Base-by-base conservation (phyloP, 2,329 filamentous ascomycete genomes). In the Venturia asperata region DNA sequence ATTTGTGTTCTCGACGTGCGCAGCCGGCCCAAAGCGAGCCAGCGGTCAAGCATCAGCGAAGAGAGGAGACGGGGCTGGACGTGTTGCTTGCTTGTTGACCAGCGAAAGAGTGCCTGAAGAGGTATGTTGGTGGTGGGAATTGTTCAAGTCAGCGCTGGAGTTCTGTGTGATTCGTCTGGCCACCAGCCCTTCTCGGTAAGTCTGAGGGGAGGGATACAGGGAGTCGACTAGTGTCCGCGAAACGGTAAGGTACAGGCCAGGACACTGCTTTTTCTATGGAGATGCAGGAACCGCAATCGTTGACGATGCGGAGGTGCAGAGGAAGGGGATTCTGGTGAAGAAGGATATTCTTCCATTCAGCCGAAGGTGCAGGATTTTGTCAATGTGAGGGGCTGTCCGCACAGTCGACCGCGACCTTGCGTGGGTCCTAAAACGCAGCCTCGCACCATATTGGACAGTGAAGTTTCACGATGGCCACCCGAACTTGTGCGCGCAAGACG, bases 11-110 rank as follows among this genome's bases (percentile, higher is more conserved):
- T 30, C 41, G 47, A 47, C n/a, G 62, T 45, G 37, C 41, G 62
- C 27, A 24, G 62, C 62, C 62, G 62, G 62, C 45, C 47, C 62
- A 63, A 45, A 39, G 43, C 34, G 62, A 63, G 42, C 62, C 62
- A 63, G 62, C n/a, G 62, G 62, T 55, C 42, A 45, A 63, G 62
- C 62, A 63, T 63, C 62, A 63, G 62, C 62, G n/a, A 17, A 27
- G 21, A 21, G 13, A 21, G 52, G 13, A 15, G 17, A n/a, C 10
- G 30, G 17, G 30, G n/a, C 30, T 37, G 52, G n/a, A 30, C 52
- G 52, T 37, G 52, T 37, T 37, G 52, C 24, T 58, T 34, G 52
- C 27, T 37, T 52, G 47, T 27, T 30, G 11, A 17, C 15, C 10
- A 52, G 52, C 30, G 17, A 37, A 34, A 34, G 27, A 37, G 21